phyloP scores from a whole-genome alignment of 345 rosid species.

The Ceriops zippeliana region DNA sequence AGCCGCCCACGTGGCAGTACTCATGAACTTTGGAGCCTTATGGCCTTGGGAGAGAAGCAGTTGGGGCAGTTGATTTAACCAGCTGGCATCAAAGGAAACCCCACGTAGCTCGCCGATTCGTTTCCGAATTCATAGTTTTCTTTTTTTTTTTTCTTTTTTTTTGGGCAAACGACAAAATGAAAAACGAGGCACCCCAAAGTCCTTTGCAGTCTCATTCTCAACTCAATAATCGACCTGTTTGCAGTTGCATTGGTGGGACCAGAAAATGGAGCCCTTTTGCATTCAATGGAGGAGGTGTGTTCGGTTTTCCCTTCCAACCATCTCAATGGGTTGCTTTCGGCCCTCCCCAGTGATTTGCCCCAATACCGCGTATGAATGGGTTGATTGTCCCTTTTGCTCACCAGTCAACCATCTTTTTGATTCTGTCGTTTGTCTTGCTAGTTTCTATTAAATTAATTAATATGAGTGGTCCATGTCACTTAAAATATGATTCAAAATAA shows the following conservation, averaged over 20 bases:
- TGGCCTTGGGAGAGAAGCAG: slow-evolving; percentile 32
- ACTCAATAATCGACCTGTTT: too few species aligned
- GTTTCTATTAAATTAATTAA: too few species aligned
- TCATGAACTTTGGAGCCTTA: slow-evolving; percentile 21
- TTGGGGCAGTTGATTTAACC: slow-evolving; percentile 35
- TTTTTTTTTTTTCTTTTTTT: not conserved
- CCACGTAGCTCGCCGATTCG: slow-evolving; percentile 19
- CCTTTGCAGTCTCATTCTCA: too few species aligned
- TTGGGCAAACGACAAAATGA: too few species aligned
- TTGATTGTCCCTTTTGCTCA: not conserved
- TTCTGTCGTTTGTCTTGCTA: not conserved
- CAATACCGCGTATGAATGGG: slow-evolving; percentile 16
- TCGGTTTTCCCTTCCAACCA: slow-evolving; percentile 41
- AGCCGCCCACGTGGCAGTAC: slow-evolving; percentile 37
- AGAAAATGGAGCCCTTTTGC: too few species aligned
- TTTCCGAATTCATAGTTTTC: not conserved
- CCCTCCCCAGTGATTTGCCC: not conserved
- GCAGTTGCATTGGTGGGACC: too few species aligned
- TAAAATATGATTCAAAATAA: too few species aligned
- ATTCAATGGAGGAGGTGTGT: not conserved
- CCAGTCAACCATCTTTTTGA: not conserved
- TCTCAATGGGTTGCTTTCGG: slow-evolving; percentile 27
- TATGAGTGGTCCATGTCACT: too few species aligned
- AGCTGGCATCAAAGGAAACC: slow-evolving; percentile 22
- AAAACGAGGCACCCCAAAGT: too few species aligned